Percentiles rank a stretch among this genome's conserved stretches.
Conservation (phyloP, 306 rosid genomes). For the Ziziphus jujuba region DNA sequence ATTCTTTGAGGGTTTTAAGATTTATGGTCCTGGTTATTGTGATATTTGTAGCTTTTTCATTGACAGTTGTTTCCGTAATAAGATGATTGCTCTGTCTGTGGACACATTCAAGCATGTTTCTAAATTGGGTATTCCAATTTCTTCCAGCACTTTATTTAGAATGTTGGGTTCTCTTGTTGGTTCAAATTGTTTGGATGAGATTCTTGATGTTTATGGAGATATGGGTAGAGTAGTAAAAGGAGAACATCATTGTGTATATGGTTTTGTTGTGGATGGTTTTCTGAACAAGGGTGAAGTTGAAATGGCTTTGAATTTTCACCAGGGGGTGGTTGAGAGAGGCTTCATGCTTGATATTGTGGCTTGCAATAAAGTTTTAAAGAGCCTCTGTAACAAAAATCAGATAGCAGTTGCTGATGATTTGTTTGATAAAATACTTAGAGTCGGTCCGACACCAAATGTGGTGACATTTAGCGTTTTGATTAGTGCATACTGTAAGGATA, state of each 20-base stretch:
- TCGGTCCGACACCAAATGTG: conserved; percentile 30
- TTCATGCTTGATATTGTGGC: background rate
- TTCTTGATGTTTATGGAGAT: conserved; percentile 17
- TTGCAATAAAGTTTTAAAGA: too few relatives aligned
- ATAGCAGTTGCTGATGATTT: too few relatives aligned
- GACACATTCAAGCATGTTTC: conserved; percentile 2
- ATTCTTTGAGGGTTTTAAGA: conserved; percentile 3
- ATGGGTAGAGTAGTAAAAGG: conserved; percentile 17
- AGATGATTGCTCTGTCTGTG: conserved; percentile 25
- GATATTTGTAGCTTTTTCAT: conserved; percentile 21
- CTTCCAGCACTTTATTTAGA: conserved; percentile 4
- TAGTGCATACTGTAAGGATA: conserved; percentile 22
- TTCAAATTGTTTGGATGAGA: conserved; percentile 5
- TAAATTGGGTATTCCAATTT: conserved; percentile 13
- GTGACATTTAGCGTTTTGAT: conserved; percentile 30
- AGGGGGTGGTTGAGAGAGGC: conserved; percentile 13
- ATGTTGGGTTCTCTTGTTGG: conserved; percentile 23
- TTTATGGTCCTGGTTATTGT: conserved; percentile 1
- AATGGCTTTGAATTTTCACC: conserved; percentile 23
- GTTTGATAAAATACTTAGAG: background rate
- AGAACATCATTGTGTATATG: conserved; percentile 9
- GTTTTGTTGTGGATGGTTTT: conserved; percentile 21
- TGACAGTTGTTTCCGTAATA: conserved; percentile 23
- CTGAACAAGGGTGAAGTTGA: conserved; percentile 18
- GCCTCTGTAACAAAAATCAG: too few relatives aligned